These are phyloP conservation scores for Adenanthera pavonina DNA, from an alignment of 306 rosid species.

Conservation along the genomic window DNA sequence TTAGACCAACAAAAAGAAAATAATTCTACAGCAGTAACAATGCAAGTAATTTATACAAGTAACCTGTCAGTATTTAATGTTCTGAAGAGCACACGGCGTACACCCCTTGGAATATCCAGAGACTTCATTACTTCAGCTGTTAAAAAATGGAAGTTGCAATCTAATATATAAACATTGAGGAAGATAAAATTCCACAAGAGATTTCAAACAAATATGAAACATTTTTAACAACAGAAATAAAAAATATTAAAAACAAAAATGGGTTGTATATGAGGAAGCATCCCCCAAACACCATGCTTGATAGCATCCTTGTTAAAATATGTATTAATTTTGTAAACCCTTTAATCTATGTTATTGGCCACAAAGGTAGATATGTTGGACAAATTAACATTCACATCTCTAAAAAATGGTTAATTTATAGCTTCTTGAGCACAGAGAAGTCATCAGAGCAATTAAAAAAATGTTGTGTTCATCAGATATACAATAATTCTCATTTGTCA, in stretches of 20 bases:
- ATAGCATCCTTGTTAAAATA: not conserved
- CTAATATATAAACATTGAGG: not conserved
- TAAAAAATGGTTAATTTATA: not conserved
- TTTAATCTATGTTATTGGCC: not conserved
- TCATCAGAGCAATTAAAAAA: slow-evolving; percentile 8
- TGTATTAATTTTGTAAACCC: not conserved
- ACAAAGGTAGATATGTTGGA: not conserved
- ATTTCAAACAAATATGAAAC: not conserved
- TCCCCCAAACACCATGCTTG: slow-evolving; percentile 26
- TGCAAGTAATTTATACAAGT: slow-evolving; percentile 21
- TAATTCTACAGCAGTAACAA: not conserved
- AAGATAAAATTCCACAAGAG: slow-evolving; percentile 1
- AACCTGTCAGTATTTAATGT: slow-evolving; percentile 89
- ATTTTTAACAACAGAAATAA: not conserved
- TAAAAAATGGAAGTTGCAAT: slow-evolving; percentile 8
- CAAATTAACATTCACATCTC: slow-evolving; percentile 3
- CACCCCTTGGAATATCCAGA: slow-evolving; percentile 72
- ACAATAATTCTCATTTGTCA: not conserved
- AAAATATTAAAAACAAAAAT: slow-evolving; percentile 23
- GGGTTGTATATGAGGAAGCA: slow-evolving; percentile 17
- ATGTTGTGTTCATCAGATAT: not conserved
- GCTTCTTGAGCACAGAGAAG: not conserved
- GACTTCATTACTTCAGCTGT: slow-evolving; percentile 93
- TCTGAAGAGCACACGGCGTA: slow-evolving; percentile 81
- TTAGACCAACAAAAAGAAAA: slow-evolving; percentile 21